Evolutionary conservation across 192 early-diverging fungal species (phyloP).

Genomic region (Haplosporangium gracile): DNA sequence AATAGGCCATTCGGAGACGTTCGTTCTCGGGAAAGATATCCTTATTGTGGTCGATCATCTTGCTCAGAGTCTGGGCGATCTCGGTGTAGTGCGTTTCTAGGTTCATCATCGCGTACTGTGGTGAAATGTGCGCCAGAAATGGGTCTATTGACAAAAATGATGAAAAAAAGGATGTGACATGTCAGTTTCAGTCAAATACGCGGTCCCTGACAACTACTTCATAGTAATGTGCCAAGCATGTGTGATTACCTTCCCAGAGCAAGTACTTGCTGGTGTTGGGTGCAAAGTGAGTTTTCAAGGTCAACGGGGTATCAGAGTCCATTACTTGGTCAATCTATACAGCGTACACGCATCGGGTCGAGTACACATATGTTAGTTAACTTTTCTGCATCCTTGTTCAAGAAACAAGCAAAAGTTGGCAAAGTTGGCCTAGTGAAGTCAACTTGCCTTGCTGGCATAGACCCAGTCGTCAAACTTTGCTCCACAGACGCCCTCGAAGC

Average conservation of each 20-base stretch:
- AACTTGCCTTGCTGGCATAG: conserved; percentile 67
- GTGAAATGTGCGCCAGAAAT: conserved; percentile 80
- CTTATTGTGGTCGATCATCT: conserved; percentile 59
- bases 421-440: neutral
- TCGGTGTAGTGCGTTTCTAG: conserved; percentile 76
- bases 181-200: neutral
- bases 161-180: neutral
- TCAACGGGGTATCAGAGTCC: conserved; percentile 53
- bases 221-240: neutral
- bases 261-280: conserved; percentile 88
- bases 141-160: conserved; percentile 62
- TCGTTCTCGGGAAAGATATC: conserved; percentile 76
- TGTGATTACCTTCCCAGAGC: conserved; percentile 80
- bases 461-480: conserved; percentile 85
- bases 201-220: neutral
- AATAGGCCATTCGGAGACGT: conserved; percentile 75
- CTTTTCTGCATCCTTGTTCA: neutral
- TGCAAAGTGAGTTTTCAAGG: conserved; percentile 69
- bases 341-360: neutral
- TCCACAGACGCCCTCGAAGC: conserved; percentile 85
- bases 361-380: neutral
- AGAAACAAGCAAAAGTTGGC: neutral
- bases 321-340: conserved; percentile 70
- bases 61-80: conserved; percentile 65
- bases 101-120: conserved; percentile 79